A percentile compares a stretch with the other conserved stretches of the same genome.
Conservation (phyloP, 352 stramenopile genomes). For the Phytopythium sindhum region DNA sequence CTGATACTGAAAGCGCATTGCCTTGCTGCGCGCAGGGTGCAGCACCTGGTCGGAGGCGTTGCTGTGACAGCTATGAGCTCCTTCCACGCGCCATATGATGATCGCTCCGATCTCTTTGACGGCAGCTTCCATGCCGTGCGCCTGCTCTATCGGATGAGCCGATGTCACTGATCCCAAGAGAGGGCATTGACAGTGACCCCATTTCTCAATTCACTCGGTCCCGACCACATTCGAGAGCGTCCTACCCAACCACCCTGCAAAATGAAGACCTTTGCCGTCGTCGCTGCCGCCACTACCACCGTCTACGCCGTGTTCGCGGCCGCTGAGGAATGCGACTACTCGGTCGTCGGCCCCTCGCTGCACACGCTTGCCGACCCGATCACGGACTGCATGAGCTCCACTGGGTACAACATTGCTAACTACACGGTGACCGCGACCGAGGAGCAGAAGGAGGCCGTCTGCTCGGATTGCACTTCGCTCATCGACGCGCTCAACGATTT, state of each 20-base stretch:
- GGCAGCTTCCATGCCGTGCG: neutral
- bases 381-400: constrained; percentile 12
- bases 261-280: constrained; percentile 7
- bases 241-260: neutral
- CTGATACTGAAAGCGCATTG: too few relatives aligned
- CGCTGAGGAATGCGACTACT: constrained; percentile 14
- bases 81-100: too few relatives aligned
- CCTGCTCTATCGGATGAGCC: neutral
- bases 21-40: too few relatives aligned
- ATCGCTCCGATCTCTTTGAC: neutral
- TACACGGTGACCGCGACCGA: constrained; percentile 8
- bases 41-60: too few relatives aligned
- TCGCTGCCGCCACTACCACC: constrained; percentile 3
- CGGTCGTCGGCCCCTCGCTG: constrained; percentile 11
- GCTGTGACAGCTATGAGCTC: too few relatives aligned
- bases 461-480: constrained; percentile 13
- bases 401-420: constrained; percentile 15
- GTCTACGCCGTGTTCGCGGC: neutral
- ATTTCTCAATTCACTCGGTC: constrained; percentile 9
- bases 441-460: constrained; percentile 15
- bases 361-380: constrained; percentile 13
- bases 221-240: neutral
- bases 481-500: constrained; percentile 9
- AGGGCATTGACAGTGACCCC: neutral
- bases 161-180: neutral